Conservation (phyloP, 441 rosid genomes). For the Adansonia madagascariensis region DNA sequence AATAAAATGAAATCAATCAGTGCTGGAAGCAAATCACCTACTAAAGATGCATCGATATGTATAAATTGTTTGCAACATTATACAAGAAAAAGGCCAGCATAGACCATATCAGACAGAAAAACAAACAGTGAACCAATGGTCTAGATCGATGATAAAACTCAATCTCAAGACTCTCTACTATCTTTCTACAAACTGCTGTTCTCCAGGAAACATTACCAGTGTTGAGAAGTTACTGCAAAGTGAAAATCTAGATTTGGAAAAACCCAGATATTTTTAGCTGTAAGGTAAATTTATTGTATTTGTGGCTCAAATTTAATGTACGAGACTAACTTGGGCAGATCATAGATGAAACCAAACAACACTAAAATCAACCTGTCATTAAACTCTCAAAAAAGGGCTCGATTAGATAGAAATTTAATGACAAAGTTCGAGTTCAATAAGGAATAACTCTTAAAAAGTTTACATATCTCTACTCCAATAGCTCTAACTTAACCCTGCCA, state of each 20-base stretch:
- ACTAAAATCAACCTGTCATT: neutral
- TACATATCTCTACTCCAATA: neutral
- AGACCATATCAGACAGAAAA: neutral
- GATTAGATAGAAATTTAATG: neutral
- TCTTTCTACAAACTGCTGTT: neutral
- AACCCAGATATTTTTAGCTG: neutral
- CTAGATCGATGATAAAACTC: neutral
- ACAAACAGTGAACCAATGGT: neutral
- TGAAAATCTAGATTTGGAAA: neutral
- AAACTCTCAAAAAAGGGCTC: neutral
- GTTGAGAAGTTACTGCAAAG: neutral
- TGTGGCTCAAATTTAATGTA: neutral
- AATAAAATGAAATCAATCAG: neutral
- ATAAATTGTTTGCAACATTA: neutral
- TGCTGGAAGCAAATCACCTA: neutral
- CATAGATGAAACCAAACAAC: constrained; percentile 1
- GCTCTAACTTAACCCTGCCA: neutral
- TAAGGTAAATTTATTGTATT: neutral
- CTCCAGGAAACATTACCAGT: neutral
- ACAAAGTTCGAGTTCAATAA: neutral
- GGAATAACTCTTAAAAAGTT: neutral
- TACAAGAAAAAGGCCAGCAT: neutral
- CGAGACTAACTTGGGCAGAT: neutral
- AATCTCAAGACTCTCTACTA: neutral
- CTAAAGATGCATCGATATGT: constrained; percentile 6